Evolutionary conservation across 2,329 filamentous ascomycete species (phyloP), one percentile per base, ranked within the genome.

Genomic region (Penicillium decumbens): DNA sequence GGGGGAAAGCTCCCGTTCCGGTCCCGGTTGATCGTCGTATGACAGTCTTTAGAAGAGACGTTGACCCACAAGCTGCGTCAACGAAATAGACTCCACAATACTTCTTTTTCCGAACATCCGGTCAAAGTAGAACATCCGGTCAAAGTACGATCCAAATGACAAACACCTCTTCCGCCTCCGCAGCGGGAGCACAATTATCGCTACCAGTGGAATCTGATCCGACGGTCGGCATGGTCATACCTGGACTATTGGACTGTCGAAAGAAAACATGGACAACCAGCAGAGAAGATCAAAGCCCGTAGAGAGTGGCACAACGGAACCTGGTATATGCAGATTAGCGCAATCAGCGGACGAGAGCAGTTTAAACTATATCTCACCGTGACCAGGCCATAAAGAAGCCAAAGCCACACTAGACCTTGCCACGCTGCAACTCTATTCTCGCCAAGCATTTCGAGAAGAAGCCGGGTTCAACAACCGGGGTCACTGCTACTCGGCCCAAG

Each of bases 1-100:
- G 20, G 20, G 20, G 20, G 4, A 23, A 23, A 28, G 25, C 25
- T 27, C 27, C 8, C 8, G 20, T 9, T 10, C 38, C 12, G 23
- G 24, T 10, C 15, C 43, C 25, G 27, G 20, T 32, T 27, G 30
- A 39, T 42, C 25, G 41, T 43, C 49, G 40, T 47, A 50, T 44
- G 49, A 47, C 45, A 42, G 20, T 24, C 45, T 15, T 39, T 20
- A 13, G 29, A 30, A 20, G 13, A 13, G 18, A 24, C 20, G 20
- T 25, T 25, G 44, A 41, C 30, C 45, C 45, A 47, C 38, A 4
- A 20, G 18, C 32, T 10, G 18, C 28, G 8, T 41, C 25, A 47
- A 28, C 43, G 15, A 27, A 45, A 41, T 8, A n/a, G 7, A 41
- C 28, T 32, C 44, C 28, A 35, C 28, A 25, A 27, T 35, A 9